phyloP scores from a whole-genome alignment of 208 protist species.

The Wallacemonas sp. region DNA sequence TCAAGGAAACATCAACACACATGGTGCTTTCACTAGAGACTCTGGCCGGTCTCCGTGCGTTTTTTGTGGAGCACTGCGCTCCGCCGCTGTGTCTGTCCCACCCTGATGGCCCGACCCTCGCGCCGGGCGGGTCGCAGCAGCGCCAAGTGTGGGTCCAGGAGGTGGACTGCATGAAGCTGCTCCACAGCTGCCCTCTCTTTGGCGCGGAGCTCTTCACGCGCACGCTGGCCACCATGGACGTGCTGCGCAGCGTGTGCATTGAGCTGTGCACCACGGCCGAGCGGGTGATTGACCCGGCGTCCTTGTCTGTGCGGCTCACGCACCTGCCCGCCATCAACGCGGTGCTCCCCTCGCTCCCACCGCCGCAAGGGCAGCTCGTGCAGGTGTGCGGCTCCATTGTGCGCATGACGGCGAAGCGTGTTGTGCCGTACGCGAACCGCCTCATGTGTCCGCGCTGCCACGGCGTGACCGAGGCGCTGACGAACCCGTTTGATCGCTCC shows the following conservation, averaged over 20 bases:
- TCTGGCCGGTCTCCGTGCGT: constrained; percentile 31
- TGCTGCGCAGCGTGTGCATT: constrained; percentile 42
- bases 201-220: constrained; percentile 44
- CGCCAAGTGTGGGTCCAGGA: constrained; percentile 57
- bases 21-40: constrained; percentile 2
- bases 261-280: constrained; percentile 61
- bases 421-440: constrained; percentile 71
- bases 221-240: constrained; percentile 46
- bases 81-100: constrained; percentile 38
- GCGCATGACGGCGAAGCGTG: constrained; percentile 76
- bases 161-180: constrained; percentile 80
- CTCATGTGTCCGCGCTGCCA: constrained; percentile 76
- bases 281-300: constrained; percentile 30
- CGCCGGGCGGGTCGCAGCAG: constrained; percentile 11
- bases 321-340: constrained; percentile 62
- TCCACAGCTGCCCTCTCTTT: constrained; percentile 52
- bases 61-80: constrained; percentile 66
- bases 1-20: not conserved
- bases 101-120: not conserved
- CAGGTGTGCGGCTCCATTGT: constrained; percentile 84
- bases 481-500: constrained; percentile 71
- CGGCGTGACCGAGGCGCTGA: constrained; percentile 41
- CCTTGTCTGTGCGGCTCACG: constrained; percentile 69
- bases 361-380: constrained; percentile 59
- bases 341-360: constrained; percentile 62